Percentiles rank a stretch among this genome's conserved stretches.
phyloP scores from a whole-genome alignment of 106 monocot genomes.

The Dioscorea dumetorum region DNA sequence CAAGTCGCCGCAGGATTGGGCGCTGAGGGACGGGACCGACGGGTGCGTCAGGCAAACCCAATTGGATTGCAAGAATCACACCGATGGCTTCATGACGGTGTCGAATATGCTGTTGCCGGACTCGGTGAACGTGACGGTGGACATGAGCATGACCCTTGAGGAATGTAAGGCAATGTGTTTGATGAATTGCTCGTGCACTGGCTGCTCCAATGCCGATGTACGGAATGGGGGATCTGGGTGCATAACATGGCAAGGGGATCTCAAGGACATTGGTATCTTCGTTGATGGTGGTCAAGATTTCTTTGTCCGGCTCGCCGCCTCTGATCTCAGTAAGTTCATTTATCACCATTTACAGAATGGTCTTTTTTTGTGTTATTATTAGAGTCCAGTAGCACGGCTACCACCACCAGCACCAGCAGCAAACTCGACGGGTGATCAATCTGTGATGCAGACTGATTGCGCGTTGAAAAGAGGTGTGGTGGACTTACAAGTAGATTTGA shows the following conservation, averaged over 20 bases:
- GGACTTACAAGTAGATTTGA: too few relatives aligned
- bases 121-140: slow-evolving; percentile 10
- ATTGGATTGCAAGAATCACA: slow-evolving; percentile 1
- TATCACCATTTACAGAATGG: too few relatives aligned
- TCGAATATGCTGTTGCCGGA: slow-evolving; percentile 7
- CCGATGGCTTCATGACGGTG: slow-evolving; percentile 6
- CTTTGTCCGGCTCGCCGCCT: slow-evolving; percentile 3
- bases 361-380: too few relatives aligned
- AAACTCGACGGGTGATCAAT: too few relatives aligned
- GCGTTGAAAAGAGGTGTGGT: too few relatives aligned
- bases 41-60: slow-evolving; percentile 1
- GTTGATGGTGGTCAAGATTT: slow-evolving; percentile 4
- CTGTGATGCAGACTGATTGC: too few relatives aligned
- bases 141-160: slow-evolving; percentile 25
- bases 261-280: slow-evolving; percentile 1
- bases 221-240: slow-evolving; percentile 7
- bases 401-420: too few relatives aligned
- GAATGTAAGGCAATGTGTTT: slow-evolving; percentile 33
- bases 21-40: background rate
- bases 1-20: slow-evolving; percentile 1
- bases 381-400: too few relatives aligned
- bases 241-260: slow-evolving; percentile 9
- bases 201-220: slow-evolving; percentile 8
- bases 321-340: slow-evolving; percentile 9
- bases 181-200: slow-evolving; percentile 32